Evolutionary conservation across 2,329 filamentous ascomycete genomes (phyloP).

Genomic region (Aspergillus candidus): DNA sequence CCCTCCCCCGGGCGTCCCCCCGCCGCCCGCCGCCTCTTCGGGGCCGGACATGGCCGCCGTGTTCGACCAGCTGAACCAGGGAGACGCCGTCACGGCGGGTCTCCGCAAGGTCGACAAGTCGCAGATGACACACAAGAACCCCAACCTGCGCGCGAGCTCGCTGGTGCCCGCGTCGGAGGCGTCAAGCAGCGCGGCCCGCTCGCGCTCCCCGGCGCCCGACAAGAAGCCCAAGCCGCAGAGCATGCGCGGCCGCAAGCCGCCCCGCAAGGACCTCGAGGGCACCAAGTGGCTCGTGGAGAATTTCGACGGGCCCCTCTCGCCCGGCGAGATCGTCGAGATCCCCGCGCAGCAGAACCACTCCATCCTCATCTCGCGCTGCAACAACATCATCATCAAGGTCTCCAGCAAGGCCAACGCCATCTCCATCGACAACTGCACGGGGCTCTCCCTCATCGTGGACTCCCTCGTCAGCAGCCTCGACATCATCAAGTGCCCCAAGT

Average conservation of each 20-base stretch:
- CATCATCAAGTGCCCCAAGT: constrained; percentile 90
- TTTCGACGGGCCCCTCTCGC: constrained; percentile 59
- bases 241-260: constrained; percentile 76
- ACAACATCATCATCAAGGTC: constrained; percentile 81
- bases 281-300: constrained; percentile 98
- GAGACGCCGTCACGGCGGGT: constrained; percentile 77
- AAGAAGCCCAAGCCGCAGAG: constrained; percentile 83
- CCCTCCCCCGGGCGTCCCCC: constrained; percentile 60
- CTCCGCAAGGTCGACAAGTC: constrained; percentile 91
- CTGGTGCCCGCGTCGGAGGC: constrained; percentile 57
- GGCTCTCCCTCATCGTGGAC: constrained; percentile 80
- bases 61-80: constrained; percentile 86
- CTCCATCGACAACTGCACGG: constrained; percentile 82
- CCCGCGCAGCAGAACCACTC: constrained; percentile 79
- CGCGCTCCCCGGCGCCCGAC: constrained; percentile 80
- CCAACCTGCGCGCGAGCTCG: constrained; percentile 67
- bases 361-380: constrained; percentile 86
- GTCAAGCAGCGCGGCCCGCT: constrained; percentile 50
- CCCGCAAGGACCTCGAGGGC: constrained; percentile 70
- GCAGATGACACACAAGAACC: constrained; percentile 99
- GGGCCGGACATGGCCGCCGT: constrained; percentile 72
- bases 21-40: constrained; percentile 41
- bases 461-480: constrained; percentile 86
- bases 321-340: constrained; percentile 68
- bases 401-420: constrained; percentile 96